Percentiles rank a stretch among this genome's conserved stretches.
phyloP scores from a whole-genome alignment of 2,329 filamentous ascomycete species.

The Madurella fahalii region DNA sequence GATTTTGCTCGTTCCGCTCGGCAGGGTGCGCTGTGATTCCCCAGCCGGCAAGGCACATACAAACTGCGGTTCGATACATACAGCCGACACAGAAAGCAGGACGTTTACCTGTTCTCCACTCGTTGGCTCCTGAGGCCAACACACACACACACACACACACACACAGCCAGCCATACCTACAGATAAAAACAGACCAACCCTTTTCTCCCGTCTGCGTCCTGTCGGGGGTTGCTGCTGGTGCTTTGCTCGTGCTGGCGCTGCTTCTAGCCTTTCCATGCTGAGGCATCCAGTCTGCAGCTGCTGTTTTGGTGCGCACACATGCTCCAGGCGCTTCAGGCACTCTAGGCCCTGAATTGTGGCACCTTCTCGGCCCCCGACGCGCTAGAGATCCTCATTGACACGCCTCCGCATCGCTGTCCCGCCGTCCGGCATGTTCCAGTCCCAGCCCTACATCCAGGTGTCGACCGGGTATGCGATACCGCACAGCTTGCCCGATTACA shows the following conservation, averaged over 20 bases:
- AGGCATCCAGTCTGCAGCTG: constrained; percentile 2
- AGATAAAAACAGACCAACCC: constrained; percentile 12
- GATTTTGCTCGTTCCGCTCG: constrained; percentile 4
- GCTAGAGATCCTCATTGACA: constrained; percentile 2
- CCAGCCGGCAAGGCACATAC: constrained; percentile 21
- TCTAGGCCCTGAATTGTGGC: background rate
- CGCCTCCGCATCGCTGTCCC: background rate
- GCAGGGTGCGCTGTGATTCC: constrained; percentile 16
- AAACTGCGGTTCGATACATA: constrained; percentile 18
- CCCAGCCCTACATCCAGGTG: constrained; percentile 44
- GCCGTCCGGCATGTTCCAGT: constrained; percentile 51
- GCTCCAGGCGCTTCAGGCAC: constrained; percentile 5
- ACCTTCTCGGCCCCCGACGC: constrained; percentile 4
- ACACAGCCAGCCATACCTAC: background rate
- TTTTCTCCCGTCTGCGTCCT: background rate
- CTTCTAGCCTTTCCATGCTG: background rate
- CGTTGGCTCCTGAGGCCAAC: constrained; percentile 1
- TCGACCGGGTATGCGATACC: constrained; percentile 43
- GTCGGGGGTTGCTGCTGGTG: background rate
- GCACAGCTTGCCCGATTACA: constrained; percentile 31
- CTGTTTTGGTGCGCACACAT: constrained; percentile 13
- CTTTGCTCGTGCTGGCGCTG: constrained; percentile 1
- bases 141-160: too few relatives aligned
- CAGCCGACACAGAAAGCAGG: constrained; percentile 10
- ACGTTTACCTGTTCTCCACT: constrained; percentile 6